A percentile compares a stretch with the other conserved stretches of the same genome.
Evolutionary conservation across 805 yeast species (phyloP).

Genomic region (Hanseniaspora mollemarum): DNA sequence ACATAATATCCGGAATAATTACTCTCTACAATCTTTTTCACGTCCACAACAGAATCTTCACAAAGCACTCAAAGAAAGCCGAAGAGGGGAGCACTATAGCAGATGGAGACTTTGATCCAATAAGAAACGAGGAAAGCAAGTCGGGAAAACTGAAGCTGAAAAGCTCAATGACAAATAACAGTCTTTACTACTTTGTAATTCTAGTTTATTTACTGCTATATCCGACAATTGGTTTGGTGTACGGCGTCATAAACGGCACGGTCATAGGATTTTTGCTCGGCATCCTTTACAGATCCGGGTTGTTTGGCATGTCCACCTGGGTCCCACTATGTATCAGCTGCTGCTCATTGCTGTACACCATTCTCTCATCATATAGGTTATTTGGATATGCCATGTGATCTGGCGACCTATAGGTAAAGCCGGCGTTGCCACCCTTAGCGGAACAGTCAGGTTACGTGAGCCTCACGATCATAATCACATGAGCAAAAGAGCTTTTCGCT

Average conservation of each 20-base stretch:
- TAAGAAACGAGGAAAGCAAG: not conserved
- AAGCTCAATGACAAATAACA: slow-evolving; percentile 7
- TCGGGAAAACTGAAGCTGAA: not conserved
- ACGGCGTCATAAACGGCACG: slow-evolving; percentile 63
- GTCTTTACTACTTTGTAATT: slow-evolving; percentile 10
- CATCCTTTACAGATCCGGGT: slow-evolving; percentile 67
- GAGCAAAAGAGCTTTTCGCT: no score
- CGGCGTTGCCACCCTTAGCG: not conserved
- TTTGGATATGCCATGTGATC: slow-evolving; percentile 23
- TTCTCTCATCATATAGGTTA: slow-evolving; percentile 52
- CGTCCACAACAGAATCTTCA: slow-evolving; percentile 12
- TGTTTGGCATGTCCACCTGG: slow-evolving; percentile 89
- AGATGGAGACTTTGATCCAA: slow-evolving; percentile 22
- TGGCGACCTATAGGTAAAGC: no score
- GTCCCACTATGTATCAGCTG: slow-evolving; percentile 69
- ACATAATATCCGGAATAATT: slow-evolving; percentile 50
- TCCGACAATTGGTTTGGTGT: slow-evolving; percentile 43
- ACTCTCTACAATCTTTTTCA: slow-evolving; percentile 11
- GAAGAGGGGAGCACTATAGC: slow-evolving; percentile 36
- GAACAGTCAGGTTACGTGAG: not conserved
- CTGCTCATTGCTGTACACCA: slow-evolving; percentile 41
- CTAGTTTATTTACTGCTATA: slow-evolving; percentile 32
- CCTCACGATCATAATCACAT: not conserved
- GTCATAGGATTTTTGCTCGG: slow-evolving; percentile 63
- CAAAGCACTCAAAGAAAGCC: slow-evolving; percentile 33